Evolutionary conservation across 345 rosid species (phyloP).

Genomic region (Kernera saxatilis): DNA sequence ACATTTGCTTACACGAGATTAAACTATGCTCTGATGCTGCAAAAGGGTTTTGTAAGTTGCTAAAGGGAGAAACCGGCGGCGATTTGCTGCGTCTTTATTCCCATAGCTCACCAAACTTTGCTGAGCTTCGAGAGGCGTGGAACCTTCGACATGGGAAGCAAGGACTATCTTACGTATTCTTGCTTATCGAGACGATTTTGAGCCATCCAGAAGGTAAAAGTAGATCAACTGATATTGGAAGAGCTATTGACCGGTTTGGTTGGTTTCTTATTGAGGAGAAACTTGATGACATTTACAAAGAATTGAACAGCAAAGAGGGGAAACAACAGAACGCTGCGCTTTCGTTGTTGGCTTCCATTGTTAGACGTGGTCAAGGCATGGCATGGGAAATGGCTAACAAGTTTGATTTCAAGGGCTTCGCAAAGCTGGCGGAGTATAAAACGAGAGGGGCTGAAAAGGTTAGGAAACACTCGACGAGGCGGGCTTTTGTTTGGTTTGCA

Average conservation of each 20-base stretch:
- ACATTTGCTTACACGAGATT: conserved; percentile 58
- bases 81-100: conserved; percentile 58
- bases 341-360: conserved; percentile 53
- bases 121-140: conserved; percentile 68
- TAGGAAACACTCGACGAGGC: conserved; percentile 51
- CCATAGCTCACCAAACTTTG: conserved; percentile 43
- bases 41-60: conserved; percentile 62
- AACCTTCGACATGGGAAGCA: conserved; percentile 60
- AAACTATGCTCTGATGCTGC: conserved; percentile 63
- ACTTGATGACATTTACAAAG: conserved; percentile 53
- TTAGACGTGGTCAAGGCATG: conserved; percentile 67
- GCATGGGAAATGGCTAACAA: conserved; percentile 77
- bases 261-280: conserved; percentile 36
- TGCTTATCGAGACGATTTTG: conserved; percentile 50
- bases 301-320: conserved; percentile 57
- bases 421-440: conserved; percentile 53
- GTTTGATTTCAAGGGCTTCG: conserved; percentile 68
- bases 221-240: conserved; percentile 39
- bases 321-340: conserved; percentile 74
- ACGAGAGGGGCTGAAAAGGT: conserved; percentile 39
- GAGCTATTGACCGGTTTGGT: conserved; percentile 56
- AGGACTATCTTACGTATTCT: conserved; percentile 41
- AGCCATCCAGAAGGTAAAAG: conserved; percentile 71
- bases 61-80: conserved; percentile 56
- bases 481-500: conserved; percentile 69